Evolutionary conservation across 768 basidiomycete species (phyloP), one percentile per base, ranked within the genome.

Genomic region (Mycena kentingensis): DNA sequence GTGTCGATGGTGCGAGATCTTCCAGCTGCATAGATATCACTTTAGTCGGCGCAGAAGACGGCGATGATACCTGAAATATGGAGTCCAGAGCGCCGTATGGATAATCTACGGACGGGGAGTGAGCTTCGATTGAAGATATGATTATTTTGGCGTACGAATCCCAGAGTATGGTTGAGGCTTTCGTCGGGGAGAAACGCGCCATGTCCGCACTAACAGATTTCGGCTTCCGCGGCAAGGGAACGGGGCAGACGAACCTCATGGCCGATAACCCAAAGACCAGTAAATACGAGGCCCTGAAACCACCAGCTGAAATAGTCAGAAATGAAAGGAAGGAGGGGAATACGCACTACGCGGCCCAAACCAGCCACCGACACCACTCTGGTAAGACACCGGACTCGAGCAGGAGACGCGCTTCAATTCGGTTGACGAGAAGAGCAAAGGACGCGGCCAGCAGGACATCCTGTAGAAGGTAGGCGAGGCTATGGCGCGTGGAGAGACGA

Each of bases 261-360:
- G 18, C 81, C 81, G 37, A 83, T 80, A 26, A 82, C 79, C 80
- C 80, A 83, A 32, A 82, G 72, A 6, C 80, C 81, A 4, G 80
- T 80, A 52, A 82, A 77, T 26, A 79, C 75, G n/a, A 82, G 71
- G 15, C 80, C 80, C 63, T 83, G 81, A 62, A 81, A 80, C 81
- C 80, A 83, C 79, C 81, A 83, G 60, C 79, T 81, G 49, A 21
- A 46, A 13, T 2, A 42, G 32, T 28, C 32, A 11, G 2, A 27
- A 29, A 39, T 15, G 35, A 21, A 35, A 5, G 11, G 22, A 45
- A 26, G 39, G 19, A 26, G 36, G 25, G 25, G 27, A 35, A 22
- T 10, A 67, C 77, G 63, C 60, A 80, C 79, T 81, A 82, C 7
- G 70, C 60, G 45, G 65, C 46, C 80, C 80, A 82, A 3, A 68